Base-by-base conservation (phyloP, 805 yeast species). In the Spathaspora passalidarum region DNA sequence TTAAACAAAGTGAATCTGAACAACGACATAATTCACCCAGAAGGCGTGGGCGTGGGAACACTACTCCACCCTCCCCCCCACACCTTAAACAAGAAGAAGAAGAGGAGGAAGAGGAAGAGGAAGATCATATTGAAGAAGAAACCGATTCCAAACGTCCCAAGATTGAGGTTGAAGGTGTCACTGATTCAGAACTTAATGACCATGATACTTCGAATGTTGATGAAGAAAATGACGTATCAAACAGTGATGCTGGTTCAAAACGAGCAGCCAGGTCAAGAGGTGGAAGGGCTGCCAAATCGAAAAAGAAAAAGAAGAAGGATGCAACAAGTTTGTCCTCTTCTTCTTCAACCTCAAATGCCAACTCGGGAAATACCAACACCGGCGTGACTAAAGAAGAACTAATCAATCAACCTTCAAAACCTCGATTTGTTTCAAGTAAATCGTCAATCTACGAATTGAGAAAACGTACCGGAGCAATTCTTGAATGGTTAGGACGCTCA, bases 401-500 rank as follows among this genome's bases (percentile, higher is more conserved):
- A 26, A 76, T 81, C 36, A 81, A 77, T 50, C 87, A 84, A 60
- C 86, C 92, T 2, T 83, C 88, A 40, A 86, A 81, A 54, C 97
- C 98, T 11, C 79, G 96, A 46, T 71, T 82, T 38, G 97, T 96
- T 5, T 84, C 84, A 48, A 82, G 82, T 17, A 78, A 88, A 45
- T 79, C 87, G 2, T 79, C 90, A 2, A 64, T 91, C 49, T 78
- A 79, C 54, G 99, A 92, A 62, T 85, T 92, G 88, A 79, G 90
- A 46, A 82, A 88, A 57, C 77, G 99, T 48, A 86, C 90, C 1
- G 85, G 88, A 2, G 95, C 97, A 1, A 92, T 92, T 17, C 68
- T 92, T 55, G 98, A 94, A 65, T 94, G 91, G 75, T 78, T 92
- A 20, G 88, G 91, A 10, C 75, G 96, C 44, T 86, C 95, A 1